Conservation (phyloP, 768 basidiomycete genomes). For the Cystoderma amianthinum region DNA sequence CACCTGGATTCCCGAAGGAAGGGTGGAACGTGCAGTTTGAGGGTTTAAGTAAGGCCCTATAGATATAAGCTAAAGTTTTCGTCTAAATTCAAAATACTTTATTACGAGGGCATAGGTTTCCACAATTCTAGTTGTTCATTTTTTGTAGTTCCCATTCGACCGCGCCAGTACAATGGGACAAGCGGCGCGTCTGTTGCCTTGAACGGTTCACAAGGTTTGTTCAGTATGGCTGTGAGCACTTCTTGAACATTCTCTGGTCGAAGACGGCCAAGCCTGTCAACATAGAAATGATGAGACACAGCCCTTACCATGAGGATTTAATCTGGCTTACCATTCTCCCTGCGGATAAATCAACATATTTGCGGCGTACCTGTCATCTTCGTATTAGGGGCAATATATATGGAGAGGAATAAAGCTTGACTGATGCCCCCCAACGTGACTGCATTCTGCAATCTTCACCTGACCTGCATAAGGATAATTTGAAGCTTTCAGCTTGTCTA, state of each 20-base stretch:
- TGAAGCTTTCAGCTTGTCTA: conserved; percentile 26
- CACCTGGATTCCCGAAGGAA: conserved; percentile 20
- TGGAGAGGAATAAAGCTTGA: conserved; percentile 30
- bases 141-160: conserved; percentile 60
- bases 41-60: conserved; percentile 13
- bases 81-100: too few relatives aligned
- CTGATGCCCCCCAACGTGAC: conserved; percentile 84
- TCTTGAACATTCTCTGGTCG: conserved; percentile 47
- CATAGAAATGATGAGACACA: conserved; percentile 1
- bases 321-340: conserved; percentile 55
- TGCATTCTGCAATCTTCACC: conserved; percentile 56
- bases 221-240: conserved; percentile 40
- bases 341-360: conserved; percentile 65
- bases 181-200: conserved; percentile 24
- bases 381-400: conserved; percentile 2
- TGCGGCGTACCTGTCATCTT: conserved; percentile 47
- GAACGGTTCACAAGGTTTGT: conserved; percentile 19
- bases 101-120: not conserved
- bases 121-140: conserved; percentile 33
- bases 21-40: conserved; percentile 21
- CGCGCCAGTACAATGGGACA: conserved; percentile 54
- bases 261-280: conserved; percentile 55
- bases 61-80: too few relatives aligned
- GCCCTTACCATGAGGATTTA: conserved; percentile 1
- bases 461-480: conserved; percentile 15